Evolutionary conservation across 2,329 filamentous ascomycete species (phyloP).

Genomic region (Colletotrichum brevisporum): DNA sequence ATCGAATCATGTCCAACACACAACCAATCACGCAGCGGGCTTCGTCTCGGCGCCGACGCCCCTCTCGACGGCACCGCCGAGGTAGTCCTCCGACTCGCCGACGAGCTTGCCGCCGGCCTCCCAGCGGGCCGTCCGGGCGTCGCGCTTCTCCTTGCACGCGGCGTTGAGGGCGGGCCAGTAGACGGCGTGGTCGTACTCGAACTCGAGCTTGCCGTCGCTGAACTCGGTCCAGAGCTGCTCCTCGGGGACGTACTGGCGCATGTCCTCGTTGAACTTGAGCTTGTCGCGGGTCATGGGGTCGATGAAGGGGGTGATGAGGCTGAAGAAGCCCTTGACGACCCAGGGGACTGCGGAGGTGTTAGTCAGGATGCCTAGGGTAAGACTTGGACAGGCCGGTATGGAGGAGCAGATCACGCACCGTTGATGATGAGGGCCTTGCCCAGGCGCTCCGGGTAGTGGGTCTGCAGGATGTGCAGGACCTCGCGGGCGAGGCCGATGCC

Average conservation of each 20-base stretch:
- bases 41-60: conserved; percentile 24
- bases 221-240: conserved; percentile 86
- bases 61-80: conserved; percentile 71
- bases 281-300: conserved; percentile 94
- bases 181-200: conserved; percentile 88
- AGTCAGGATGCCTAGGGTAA: no score
- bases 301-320: conserved; percentile 95
- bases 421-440: conserved; percentile 93
- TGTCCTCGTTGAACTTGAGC: conserved; percentile 97
- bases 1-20: not conserved
- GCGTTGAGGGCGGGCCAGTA: conserved; percentile 92
- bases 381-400: not conserved
- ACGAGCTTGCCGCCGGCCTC: conserved; percentile 82
- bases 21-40: not conserved
- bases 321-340: conserved; percentile 95
- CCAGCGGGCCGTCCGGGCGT: conserved; percentile 79
- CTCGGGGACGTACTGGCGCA: conserved; percentile 83
- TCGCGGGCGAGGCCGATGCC: conserved; percentile 83
- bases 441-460: conserved; percentile 93
- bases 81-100: conserved; percentile 89
- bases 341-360: conserved; percentile 78
- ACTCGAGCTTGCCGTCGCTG: conserved; percentile 82
- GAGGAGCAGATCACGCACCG: conserved; percentile 64
- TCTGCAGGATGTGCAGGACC: conserved; percentile 92
- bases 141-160: conserved; percentile 76